phyloP scores from a whole-genome alignment of 257 asterid genomes.

The Henckelia pumila region DNA sequence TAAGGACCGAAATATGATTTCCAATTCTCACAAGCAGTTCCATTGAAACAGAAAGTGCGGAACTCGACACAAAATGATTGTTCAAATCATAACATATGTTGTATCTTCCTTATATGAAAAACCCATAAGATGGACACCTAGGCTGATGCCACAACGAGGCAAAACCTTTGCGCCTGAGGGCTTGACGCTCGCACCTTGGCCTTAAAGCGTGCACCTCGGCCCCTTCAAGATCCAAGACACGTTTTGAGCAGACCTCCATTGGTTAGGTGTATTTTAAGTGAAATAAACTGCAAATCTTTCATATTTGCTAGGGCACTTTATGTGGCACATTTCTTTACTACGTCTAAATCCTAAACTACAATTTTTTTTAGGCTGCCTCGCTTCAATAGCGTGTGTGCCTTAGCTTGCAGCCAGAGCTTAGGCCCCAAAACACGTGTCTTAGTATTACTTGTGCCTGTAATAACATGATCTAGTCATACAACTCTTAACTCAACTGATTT shows the following conservation, averaged over 20 bases:
- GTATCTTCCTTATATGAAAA: not conserved
- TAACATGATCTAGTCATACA: no score
- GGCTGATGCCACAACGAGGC: not conserved
- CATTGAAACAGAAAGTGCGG: no score
- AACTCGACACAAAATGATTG: no score
- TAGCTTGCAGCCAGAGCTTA: no score
- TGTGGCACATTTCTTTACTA: not conserved
- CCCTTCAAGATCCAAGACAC: not conserved
- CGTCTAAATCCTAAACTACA: not conserved
- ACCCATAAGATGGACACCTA: not conserved
- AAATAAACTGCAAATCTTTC: not conserved
- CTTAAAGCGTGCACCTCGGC: not conserved
- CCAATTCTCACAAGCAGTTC: not conserved
- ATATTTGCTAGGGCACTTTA: not conserved
- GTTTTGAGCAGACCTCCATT: not conserved
- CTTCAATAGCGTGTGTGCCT: no score
- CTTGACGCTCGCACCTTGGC: no score
- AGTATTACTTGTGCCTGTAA: not conserved
- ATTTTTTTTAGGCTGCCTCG: not conserved
- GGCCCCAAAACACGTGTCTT: not conserved
- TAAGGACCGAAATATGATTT: not conserved
- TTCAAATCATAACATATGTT: no score
- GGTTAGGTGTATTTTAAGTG: not conserved
- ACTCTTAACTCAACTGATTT: not conserved
- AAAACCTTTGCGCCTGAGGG: not conserved